These are phyloP conservation scores for Casuarina equisetifolia DNA, from an alignment of 306 rosid species.

Conservation along the genomic window DNA sequence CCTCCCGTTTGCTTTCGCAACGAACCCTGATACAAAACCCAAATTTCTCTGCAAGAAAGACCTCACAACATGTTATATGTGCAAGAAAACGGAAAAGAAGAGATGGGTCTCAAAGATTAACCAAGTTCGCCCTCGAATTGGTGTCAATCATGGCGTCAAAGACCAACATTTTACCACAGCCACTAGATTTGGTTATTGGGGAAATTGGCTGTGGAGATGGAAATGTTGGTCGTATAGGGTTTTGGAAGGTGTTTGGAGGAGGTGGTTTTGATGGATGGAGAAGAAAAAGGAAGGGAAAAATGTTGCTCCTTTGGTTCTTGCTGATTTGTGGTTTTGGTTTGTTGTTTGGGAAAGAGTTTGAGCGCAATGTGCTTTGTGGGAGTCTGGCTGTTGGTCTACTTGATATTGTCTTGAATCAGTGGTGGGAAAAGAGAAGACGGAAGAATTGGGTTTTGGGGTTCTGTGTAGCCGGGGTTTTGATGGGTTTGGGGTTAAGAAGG, in stretches of 20 bases:
- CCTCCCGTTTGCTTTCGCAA: not conserved
- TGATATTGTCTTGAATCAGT: constrained; percentile 31
- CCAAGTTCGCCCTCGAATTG: constrained; percentile 18
- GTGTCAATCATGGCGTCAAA: constrained; percentile 23
- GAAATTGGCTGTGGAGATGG: constrained; percentile 32
- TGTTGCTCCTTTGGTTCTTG: constrained; percentile 24
- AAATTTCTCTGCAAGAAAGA: not conserved
- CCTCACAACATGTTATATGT: not conserved
- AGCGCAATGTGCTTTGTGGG: constrained; percentile 32
- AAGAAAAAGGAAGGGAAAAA: constrained; percentile 26
- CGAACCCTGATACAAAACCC: constrained; percentile 7
- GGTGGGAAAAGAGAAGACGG: constrained; percentile 31
- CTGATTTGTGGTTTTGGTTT: constrained; percentile 32
- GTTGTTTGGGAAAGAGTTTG: constrained; percentile 36
- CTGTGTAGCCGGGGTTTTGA: constrained; percentile 32
- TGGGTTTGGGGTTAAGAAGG: constrained; percentile 39
- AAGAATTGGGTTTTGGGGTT: constrained; percentile 30
- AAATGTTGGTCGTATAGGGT: constrained; percentile 21
- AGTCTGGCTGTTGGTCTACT: constrained; percentile 34
- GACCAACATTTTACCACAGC: constrained; percentile 33
- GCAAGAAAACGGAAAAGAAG: constrained; percentile 20
- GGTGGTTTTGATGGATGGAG: constrained; percentile 33
- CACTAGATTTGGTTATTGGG: constrained; percentile 30
- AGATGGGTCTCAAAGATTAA: constrained; percentile 19
- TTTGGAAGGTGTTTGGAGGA: constrained; percentile 33